phyloP scores from a whole-genome alignment of 129 eudicot genomes.

The Flaveria brownii region DNA sequence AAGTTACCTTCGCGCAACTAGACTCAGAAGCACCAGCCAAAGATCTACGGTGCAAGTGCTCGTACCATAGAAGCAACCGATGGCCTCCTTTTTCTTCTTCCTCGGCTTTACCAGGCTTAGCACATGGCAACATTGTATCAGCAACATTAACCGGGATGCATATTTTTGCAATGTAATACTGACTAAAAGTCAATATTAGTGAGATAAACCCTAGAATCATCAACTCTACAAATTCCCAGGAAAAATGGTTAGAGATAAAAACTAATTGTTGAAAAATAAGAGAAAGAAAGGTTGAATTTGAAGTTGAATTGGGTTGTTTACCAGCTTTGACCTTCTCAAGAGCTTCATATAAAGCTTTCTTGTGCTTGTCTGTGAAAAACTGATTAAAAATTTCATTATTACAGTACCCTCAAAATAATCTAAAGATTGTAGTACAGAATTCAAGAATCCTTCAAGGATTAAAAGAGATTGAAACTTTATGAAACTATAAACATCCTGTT shows the following conservation, averaged over 20 bases:
- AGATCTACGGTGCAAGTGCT: constrained; percentile 29
- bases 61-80: constrained; percentile 52
- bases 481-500: neutral
- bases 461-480: neutral
- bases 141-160: constrained; percentile 63
- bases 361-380: constrained; percentile 64
- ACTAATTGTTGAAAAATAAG: neutral
- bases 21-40: constrained; percentile 30
- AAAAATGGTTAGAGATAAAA: constrained; percentile 1
- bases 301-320: constrained; percentile 15
- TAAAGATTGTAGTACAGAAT: constrained; percentile 7
- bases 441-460: neutral
- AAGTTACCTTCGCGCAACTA: constrained; percentile 42
- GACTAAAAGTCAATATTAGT: constrained; percentile 67
- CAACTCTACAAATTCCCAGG: constrained; percentile 56
- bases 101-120: constrained; percentile 1
- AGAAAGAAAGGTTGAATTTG: neutral
- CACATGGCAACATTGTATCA: constrained; percentile 79
- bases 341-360: constrained; percentile 73
- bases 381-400: constrained; percentile 26
- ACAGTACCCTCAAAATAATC: constrained; percentile 17
- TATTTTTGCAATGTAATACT: constrained; percentile 65
- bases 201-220: constrained; percentile 97
- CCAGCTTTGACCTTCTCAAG: constrained; percentile 89
- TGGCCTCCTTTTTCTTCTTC: constrained; percentile 21